Evolutionary conservation across 2,329 filamentous ascomycete species (phyloP).

Genomic region (Lasiodiplodia theobromae): DNA sequence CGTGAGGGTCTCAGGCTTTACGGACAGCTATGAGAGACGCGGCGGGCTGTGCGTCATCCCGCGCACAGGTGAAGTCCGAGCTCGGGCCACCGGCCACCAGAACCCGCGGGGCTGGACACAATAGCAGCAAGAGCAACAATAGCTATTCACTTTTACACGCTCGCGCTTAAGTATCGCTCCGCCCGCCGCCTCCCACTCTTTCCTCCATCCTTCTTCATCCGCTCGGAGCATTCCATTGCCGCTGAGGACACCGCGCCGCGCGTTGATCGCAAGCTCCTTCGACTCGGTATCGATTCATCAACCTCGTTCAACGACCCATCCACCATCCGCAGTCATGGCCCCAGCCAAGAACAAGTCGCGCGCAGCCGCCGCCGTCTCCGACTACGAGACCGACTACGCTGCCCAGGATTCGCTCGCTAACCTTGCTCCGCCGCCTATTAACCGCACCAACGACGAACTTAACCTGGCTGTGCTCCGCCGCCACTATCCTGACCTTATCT

Average conservation of each 20-base stretch:
- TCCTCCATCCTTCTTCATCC: constrained; percentile 7
- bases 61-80: constrained; percentile 3
- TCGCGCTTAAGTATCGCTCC: neutral
- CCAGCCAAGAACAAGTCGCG: constrained; percentile 38
- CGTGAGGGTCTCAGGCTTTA: neutral
- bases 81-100: neutral
- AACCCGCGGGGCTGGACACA: constrained; percentile 7
- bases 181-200: neutral
- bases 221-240: neutral
- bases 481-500: constrained; percentile 75
- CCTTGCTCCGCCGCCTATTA: constrained; percentile 53
- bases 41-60: neutral
- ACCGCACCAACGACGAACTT: constrained; percentile 80
- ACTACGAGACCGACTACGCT: constrained; percentile 60
- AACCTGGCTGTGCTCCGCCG: constrained; percentile 85
- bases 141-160: neutral
- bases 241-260: constrained; percentile 1
- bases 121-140: neutral
- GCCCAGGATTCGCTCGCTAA: constrained; percentile 35
- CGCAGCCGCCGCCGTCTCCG: constrained; percentile 57
- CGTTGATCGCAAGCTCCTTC: neutral
- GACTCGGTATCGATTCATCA: neutral
- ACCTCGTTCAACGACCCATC: neutral
- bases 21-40: constrained; percentile 1
- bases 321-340: constrained; percentile 37